Evolutionary conservation across 257 asterid species (phyloP), one percentile per base, ranked within the genome.

Genomic region (Nicotiana benthamiana): DNA sequence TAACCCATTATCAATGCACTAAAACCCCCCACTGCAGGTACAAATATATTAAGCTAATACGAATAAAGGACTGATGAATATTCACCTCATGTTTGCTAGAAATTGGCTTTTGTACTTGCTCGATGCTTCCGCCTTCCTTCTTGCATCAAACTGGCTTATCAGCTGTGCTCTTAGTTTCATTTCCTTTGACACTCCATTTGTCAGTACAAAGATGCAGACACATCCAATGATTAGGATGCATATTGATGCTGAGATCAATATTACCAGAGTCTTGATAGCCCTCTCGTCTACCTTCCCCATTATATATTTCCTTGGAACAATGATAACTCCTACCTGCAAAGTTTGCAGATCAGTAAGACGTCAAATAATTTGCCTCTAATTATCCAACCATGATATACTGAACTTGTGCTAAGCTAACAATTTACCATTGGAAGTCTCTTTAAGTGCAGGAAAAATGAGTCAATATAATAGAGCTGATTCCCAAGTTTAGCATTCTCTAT

Each of bases 51-150:
- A 22, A 70, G 34, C 59, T 70, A 70, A 43, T 70, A 52, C 15
- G 4, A 53, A 59, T 0, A 60, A 43, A 74, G 60, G 43, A 1
- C 22, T 74, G 79, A 48, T 74, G 24, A 77, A 27, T 75, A 32
- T 81, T 85, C 61, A 88, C 98, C 98, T 94, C 98, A 94, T 94
- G 86, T 94, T 94, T 16, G 98, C 98, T 68, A 94, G 88, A 89
- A 94, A 94, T 89, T 93, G 97, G 84, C 97, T 94, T 86, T 94
- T 94, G 82, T 90, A 94, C 85, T 94, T 93, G 87, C 91, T 94
- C 16, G 97, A 94, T 77, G 96, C 97, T 87, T 94, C 98, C 10
- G 98, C 98, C 77, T 88, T 94, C 83, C 98, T 88, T 83, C 98
- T 89, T 30, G 98, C 98, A 81, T 94, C 96, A 7, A 94, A 88